A percentile compares a stretch with the other conserved stretches of the same genome.
Conservation (phyloP, 2,329 filamentous ascomycete genomes). For the Curvularia hawaiiensis region DNA sequence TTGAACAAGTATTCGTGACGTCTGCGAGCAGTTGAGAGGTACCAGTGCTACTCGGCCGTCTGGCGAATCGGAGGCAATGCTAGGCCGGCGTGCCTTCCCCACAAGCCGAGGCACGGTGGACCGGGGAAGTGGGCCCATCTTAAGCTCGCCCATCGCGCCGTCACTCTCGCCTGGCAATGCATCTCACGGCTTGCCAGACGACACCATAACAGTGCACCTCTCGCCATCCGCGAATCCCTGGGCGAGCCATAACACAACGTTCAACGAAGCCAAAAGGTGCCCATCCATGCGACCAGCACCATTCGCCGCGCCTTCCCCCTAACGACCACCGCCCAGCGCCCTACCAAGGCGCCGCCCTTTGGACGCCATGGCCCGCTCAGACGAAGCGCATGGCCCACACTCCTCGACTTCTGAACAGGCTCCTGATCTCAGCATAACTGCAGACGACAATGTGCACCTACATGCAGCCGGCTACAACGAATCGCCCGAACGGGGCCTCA, state of each 20-base stretch:
- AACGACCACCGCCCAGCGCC: conserved; percentile 3
- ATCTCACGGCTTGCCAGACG: conserved; percentile 4
- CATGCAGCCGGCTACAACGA: conserved; percentile 52
- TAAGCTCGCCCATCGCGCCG: conserved; percentile 10
- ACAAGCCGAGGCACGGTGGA: conserved; percentile 25
- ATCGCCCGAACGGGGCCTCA: conserved; percentile 67
- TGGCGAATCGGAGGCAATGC: conserved; percentile 14
- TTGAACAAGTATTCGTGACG: background rate
- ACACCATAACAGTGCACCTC: conserved; percentile 13
- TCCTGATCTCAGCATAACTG: conserved; percentile 54
- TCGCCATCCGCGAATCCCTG: background rate
- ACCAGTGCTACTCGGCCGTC: background rate
- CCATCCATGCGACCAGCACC: conserved; percentile 3
- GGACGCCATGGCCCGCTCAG: conserved; percentile 23
- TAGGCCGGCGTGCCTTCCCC: conserved; percentile 19
- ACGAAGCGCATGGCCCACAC: conserved; percentile 19
- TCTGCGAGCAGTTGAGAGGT: background rate
- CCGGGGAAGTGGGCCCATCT: conserved; percentile 22
- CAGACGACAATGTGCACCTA: conserved; percentile 52
- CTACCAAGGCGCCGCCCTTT: background rate
- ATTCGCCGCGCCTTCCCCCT: conserved; percentile 1
- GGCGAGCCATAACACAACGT: background rate
- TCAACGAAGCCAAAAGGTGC: background rate
- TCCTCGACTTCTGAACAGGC: conserved; percentile 36
- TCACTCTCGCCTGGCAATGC: conserved; percentile 7